Evolutionary conservation across 352 stramenopile species (phyloP).

Genomic region (Halophytophthora batemanensis): DNA sequence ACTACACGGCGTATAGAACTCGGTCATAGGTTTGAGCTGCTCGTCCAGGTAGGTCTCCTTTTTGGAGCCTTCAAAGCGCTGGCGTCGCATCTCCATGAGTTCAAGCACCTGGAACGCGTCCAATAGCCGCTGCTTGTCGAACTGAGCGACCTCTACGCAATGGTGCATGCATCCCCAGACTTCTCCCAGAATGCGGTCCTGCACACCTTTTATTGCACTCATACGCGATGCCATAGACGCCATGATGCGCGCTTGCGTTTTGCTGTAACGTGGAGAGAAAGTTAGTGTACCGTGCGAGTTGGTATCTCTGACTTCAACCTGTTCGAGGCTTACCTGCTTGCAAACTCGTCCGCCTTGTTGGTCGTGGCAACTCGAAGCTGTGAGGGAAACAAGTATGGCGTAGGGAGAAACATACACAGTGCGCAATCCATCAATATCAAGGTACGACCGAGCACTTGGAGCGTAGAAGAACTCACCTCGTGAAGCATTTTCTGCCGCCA

Average conservation of each 20-base stretch:
- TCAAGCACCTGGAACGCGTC: conserved; percentile 77
- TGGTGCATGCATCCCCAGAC: conserved; percentile 81
- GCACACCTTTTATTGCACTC: conserved; percentile 51
- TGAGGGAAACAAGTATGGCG: neutral
- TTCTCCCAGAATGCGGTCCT: conserved; percentile 64
- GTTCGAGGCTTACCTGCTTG: conserved; percentile 39
- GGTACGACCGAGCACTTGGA: neutral
- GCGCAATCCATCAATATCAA: neutral
- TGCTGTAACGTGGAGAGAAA: conserved; percentile 27
- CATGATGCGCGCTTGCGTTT: conserved; percentile 63
- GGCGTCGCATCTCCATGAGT: conserved; percentile 65
- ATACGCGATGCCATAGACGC: conserved; percentile 67
- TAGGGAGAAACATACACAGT: neutral
- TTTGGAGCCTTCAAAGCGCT: conserved; percentile 51
- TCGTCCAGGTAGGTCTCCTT: conserved; percentile 65
- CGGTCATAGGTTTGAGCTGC: conserved; percentile 38
- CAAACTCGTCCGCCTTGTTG: conserved; percentile 73
- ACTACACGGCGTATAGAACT: conserved; percentile 42
- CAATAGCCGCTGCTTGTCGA: conserved; percentile 56
- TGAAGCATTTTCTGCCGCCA: conserved; percentile 82
- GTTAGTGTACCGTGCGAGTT: neutral
- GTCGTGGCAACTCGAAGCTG: conserved; percentile 51
- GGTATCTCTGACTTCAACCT: neutral
- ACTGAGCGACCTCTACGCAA: conserved; percentile 80
- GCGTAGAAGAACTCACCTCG: conserved; percentile 35